Conservation (phyloP, 495 filamentous ascomycete genomes). For the Ramalina intermedia region DNA sequence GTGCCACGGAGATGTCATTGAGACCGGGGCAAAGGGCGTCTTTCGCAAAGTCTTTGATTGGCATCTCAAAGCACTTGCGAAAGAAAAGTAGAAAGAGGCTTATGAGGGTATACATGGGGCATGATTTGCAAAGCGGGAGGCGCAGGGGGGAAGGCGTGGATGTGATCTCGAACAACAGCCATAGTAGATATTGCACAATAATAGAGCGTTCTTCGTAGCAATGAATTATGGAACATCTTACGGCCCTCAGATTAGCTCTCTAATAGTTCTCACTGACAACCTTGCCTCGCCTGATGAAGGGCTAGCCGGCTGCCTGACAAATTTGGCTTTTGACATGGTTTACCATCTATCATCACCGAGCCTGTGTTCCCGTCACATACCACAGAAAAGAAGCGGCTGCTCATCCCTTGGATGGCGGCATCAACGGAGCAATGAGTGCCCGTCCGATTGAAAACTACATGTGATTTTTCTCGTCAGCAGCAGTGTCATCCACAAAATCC, state of each 20-base stretch:
- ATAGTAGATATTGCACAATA: background rate
- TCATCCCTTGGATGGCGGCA: background rate
- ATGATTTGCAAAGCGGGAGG: background rate
- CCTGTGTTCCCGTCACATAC: conserved; percentile 4
- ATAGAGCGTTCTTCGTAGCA: background rate
- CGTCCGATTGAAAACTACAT: conserved; percentile 30
- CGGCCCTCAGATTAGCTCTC: conserved; percentile 46
- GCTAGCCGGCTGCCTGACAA: conserved; percentile 35
- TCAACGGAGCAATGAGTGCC: conserved; percentile 11
- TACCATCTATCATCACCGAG: conserved; percentile 32
- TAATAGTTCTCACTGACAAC: conserved; percentile 37
- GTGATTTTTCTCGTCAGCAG: conserved; percentile 12
- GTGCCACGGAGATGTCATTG: conserved; percentile 87
- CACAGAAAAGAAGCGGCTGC: background rate
- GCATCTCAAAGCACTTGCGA: conserved; percentile 22
- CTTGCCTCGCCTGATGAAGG: conserved; percentile 14
- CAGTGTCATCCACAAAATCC: background rate
- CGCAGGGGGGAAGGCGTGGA: background rate
- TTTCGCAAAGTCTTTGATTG: conserved; percentile 76
- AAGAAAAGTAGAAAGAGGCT: background rate
- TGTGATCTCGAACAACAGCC: background rate
- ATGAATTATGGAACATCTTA: background rate
- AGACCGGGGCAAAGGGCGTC: conserved; percentile 57
- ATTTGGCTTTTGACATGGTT: conserved; percentile 39
- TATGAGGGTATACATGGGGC: no score